Conservation (phyloP, 306 rosid species). For the Citrullus amarus region DNA sequence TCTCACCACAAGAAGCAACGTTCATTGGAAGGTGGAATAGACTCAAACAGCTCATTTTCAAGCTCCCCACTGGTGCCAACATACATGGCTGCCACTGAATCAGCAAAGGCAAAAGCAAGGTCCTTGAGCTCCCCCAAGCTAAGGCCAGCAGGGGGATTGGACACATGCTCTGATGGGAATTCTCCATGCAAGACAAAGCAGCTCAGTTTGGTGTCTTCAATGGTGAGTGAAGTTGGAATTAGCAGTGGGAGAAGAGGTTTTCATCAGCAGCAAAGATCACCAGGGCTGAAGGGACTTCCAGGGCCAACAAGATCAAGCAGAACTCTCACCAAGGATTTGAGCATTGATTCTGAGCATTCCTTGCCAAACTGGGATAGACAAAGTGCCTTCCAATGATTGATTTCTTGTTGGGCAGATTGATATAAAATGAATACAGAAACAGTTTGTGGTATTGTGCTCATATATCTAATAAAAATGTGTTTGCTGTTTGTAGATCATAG, state of each 20-base stretch:
- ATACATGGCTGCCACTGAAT: slow-evolving; percentile 95
- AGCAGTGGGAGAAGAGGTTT: slow-evolving; percentile 18
- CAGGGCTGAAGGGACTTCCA: slow-evolving; percentile 63
- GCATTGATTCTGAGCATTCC: slow-evolving; percentile 60
- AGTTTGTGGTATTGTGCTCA: slow-evolving; percentile 3
- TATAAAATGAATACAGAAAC: neutral
- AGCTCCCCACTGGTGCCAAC: slow-evolving; percentile 64
- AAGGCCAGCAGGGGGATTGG: slow-evolving; percentile 39
- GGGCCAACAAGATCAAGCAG: slow-evolving; percentile 61
- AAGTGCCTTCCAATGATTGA: slow-evolving; percentile 30
- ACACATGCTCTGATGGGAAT: slow-evolving; percentile 39
- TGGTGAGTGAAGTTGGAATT: slow-evolving; percentile 41
- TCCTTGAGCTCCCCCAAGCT: slow-evolving; percentile 62
- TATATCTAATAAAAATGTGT: neutral
- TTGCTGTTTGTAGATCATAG: neutral
- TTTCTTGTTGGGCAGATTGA: neutral
- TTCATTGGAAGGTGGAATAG: slow-evolving; percentile 43
- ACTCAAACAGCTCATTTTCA: slow-evolving; percentile 30
- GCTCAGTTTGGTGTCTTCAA: slow-evolving; percentile 35
- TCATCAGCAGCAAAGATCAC: slow-evolving; percentile 51
- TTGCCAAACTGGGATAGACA: slow-evolving; percentile 46
- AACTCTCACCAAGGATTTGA: slow-evolving; percentile 34
- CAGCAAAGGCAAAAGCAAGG: slow-evolving; percentile 69
- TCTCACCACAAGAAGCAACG: slow-evolving; percentile 38
- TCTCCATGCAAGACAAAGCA: slow-evolving; percentile 80